Evolutionary conservation across 179 eudicot species (phyloP).

Genomic region (Beta lomatogona): DNA sequence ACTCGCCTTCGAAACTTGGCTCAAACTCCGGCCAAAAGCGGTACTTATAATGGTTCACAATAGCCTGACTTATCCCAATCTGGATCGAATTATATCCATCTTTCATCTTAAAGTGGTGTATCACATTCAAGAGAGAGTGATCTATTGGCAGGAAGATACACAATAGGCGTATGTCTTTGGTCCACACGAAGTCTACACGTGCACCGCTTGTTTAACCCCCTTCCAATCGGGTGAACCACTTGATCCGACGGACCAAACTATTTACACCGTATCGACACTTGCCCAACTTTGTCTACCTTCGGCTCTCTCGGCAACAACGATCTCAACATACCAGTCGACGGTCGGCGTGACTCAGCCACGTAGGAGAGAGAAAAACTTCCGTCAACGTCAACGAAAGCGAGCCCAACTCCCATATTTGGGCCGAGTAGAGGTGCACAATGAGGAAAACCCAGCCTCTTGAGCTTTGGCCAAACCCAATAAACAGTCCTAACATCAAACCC

Average conservation of each 20-base stretch:
- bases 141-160: conserved; percentile 47
- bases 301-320: conserved; percentile 29
- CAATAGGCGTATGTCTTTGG: conserved; percentile 76
- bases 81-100: conserved; percentile 40
- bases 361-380: conserved; percentile 69
- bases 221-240: conserved; percentile 37
- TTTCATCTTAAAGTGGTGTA: conserved; percentile 67
- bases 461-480: conserved; percentile 80
- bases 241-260: conserved; percentile 85
- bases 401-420: conserved; percentile 60
- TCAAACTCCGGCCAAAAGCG: conserved; percentile 86
- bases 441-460: conserved; percentile 85
- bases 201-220: conserved; percentile 85
- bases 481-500: conserved; percentile 51
- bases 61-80: conserved; percentile 24
- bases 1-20: conserved; percentile 76
- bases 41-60: conserved; percentile 81
- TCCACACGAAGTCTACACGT: conserved; percentile 49
- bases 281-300: conserved; percentile 33
- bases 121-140: conserved; percentile 52
- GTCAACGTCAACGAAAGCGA: conserved; percentile 64
- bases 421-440: conserved; percentile 51
- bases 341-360: conserved; percentile 43
- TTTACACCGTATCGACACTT: conserved; percentile 48
- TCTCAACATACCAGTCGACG: conserved; percentile 29